Percentiles rank a stretch among this genome's conserved stretches.
These are phyloP conservation scores for Mycena kentingensis DNA, from an alignment of 768 basidiomycete genomes.

Conservation along the genomic window DNA sequence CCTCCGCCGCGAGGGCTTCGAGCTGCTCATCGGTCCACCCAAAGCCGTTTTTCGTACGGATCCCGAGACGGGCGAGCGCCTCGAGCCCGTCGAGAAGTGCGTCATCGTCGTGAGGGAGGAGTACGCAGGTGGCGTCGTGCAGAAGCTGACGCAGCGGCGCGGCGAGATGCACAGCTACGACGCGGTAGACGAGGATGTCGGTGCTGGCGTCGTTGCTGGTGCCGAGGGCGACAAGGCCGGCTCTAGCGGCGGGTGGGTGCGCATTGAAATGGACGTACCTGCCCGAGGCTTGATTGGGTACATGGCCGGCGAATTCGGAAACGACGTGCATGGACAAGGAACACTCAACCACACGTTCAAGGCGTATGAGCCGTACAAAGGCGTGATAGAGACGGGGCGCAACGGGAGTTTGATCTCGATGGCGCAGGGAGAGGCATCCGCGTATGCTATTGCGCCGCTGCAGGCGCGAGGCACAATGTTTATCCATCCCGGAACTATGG, in stretches of 20 bases:
- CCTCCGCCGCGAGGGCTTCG: constrained; percentile 51
- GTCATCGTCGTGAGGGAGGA: constrained; percentile 48
- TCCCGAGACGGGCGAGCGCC: constrained; percentile 38
- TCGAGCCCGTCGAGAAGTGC: constrained; percentile 52
- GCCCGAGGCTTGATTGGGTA: constrained; percentile 52
- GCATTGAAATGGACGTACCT: constrained; percentile 50
- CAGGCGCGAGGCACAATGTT: constrained; percentile 51
- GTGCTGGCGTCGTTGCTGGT: constrained; percentile 14
- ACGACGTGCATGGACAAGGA: constrained; percentile 53
- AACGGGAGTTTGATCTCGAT: constrained; percentile 52
- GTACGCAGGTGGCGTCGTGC: constrained; percentile 49
- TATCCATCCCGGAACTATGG: constrained; percentile 44
- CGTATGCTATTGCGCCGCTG: constrained; percentile 50
- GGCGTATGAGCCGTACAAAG: constrained; percentile 46
- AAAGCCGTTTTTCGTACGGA: constrained; percentile 52
- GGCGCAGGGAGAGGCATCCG: constrained; percentile 47
- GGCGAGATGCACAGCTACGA: constrained; percentile 51
- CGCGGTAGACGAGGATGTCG: constrained; percentile 40
- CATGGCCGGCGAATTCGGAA: constrained; percentile 54
- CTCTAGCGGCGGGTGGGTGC: constrained; percentile 38
- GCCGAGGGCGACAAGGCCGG: constrained; percentile 4
- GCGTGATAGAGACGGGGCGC: constrained; percentile 47
- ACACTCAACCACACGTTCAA: constrained; percentile 58
- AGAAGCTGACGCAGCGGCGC: constrained; percentile 54
- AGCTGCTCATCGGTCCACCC: constrained; percentile 49